A percentile compares a stretch with the other conserved stretches of the same genome.
Evolutionary conservation across 2,329 filamentous ascomycete genomes (phyloP).

Genomic region (Hymenoscyphus fraxineus): DNA sequence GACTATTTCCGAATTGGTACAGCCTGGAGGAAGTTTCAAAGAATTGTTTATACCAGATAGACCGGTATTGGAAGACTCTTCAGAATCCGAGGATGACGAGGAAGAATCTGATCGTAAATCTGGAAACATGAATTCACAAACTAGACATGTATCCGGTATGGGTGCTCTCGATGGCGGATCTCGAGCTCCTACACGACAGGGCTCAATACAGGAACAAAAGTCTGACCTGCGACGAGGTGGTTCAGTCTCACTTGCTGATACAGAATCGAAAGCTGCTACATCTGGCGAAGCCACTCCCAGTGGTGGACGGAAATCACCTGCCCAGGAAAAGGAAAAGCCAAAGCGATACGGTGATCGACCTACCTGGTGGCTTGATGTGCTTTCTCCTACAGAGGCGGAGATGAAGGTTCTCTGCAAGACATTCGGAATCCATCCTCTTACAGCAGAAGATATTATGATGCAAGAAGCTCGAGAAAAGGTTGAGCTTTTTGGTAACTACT

Average conservation of each 20-base stretch:
- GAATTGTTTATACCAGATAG: slow-evolving; percentile 91
- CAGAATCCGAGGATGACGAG: slow-evolving; percentile 60
- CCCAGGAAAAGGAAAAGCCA: slow-evolving; percentile 36
- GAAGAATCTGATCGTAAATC: slow-evolving; percentile 30
- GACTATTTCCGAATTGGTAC: slow-evolving; percentile 87
- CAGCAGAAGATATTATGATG: slow-evolving; percentile 94
- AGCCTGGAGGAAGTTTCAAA: slow-evolving; percentile 76
- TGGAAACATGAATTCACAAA: slow-evolving; percentile 31
- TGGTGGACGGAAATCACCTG: slow-evolving; percentile 18
- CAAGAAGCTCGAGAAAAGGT: slow-evolving; percentile 98
- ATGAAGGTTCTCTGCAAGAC: slow-evolving; percentile 92
- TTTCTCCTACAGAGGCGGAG: slow-evolving; percentile 86
- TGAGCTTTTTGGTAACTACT: slow-evolving; percentile 94
- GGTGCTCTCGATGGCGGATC: slow-evolving; percentile 43
- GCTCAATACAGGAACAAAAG: slow-evolving; percentile 28
- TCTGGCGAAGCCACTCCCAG: slow-evolving; percentile 29
- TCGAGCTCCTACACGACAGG: slow-evolving; percentile 42
- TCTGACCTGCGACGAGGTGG: slow-evolving; percentile 22
- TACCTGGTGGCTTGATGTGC: slow-evolving; percentile 94
- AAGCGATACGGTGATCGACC: slow-evolving; percentile 74
- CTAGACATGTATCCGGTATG: slow-evolving; percentile 30
- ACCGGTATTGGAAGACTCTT: slow-evolving; percentile 68
- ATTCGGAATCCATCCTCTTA: slow-evolving; percentile 93
- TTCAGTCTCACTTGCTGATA: slow-evolving; percentile 14
- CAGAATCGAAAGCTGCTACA: slow-evolving; percentile 18